phyloP scores from a whole-genome alignment of 148 eudicot species.

The Vaccinium macrocarpon region DNA sequence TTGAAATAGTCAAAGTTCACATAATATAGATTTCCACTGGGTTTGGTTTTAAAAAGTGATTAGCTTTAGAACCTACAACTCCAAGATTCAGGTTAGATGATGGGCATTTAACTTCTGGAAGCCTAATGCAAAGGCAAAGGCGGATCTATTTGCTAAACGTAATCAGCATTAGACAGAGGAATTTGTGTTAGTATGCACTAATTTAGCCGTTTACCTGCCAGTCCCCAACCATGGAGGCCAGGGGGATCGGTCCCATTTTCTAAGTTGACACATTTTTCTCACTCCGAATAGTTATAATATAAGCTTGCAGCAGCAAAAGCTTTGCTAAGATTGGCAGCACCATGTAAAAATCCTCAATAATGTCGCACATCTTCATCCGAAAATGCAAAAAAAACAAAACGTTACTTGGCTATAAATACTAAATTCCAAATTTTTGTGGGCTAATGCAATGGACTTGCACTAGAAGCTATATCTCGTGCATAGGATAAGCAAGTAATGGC shows the following conservation, averaged over 20 bases:
- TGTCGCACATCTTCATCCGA: constrained; percentile 43
- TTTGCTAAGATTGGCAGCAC: constrained; percentile 34
- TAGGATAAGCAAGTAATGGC: constrained; percentile 50
- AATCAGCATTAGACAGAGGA: no score
- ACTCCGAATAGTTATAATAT: constrained; percentile 41
- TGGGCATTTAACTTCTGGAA: no score
- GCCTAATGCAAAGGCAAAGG: no score
- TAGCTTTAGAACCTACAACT: no score
- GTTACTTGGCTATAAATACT: not conserved
- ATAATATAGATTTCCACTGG: no score
- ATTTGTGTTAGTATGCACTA: not conserved
- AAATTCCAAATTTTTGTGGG: not conserved
- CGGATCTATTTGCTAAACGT: no score
- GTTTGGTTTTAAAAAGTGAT: no score
- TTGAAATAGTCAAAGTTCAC: no score
- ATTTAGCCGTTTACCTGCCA: constrained; percentile 40
- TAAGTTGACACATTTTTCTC: constrained; percentile 42
- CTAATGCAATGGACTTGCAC: not conserved
- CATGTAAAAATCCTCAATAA: constrained; percentile 35
- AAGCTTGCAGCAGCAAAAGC: constrained; percentile 47
- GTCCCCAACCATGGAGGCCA: constrained; percentile 49
- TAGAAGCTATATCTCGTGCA: constrained; percentile 22
- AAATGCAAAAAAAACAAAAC: not conserved
- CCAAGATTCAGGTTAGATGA: no score
- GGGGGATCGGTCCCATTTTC: constrained; percentile 36